Evolutionary conservation across 768 basidiomycete genomes (phyloP), one percentile per base, ranked within the genome.

Genomic region (Suillus hirtellus): DNA sequence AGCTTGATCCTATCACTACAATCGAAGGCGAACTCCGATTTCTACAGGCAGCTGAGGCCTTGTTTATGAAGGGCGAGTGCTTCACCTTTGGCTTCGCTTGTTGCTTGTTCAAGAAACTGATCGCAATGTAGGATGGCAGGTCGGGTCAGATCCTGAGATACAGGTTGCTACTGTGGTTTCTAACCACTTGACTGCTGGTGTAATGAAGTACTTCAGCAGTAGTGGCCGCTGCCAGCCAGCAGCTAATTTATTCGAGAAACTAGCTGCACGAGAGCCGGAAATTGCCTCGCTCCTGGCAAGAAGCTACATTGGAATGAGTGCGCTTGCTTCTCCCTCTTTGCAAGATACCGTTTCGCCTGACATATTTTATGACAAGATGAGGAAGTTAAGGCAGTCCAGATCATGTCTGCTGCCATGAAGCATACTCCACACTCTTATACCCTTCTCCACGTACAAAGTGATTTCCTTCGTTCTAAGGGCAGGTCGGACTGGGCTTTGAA

Each of bases 101-200:
- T 38, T 46, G 9, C 38, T 21, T 35, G 49, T 27, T 42, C 17
- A 24, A 43, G 31, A 21, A 35, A 17, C 53, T 69, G 46, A 69
- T 38, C 12, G 37, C n/a, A 35, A 15, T 6, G 11, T 67, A 96
- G 95, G 96, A 40, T 99, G 97, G 97, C 96, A 97, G 72, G 92
- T 99, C 9, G 97, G 96, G 2, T 97, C 95, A 0, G 97, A 99
- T 67, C 97, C 97, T 0, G 97, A 99, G 76, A 96, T 99, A 27
- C 97, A 99, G 73, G 96, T 99, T 15, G 97, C 97, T 1, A 96
- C 95, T 3, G 82, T 95, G 35, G 94, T 97, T 5, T 96, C 95
- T 27, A 99, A 99, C 73, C 97, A 99, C 73, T 84, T 99, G 27
- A 96, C 95, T 0, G 90, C 95, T 12, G 96, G 92, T 0, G 85